A percentile compares a stretch with the other conserved stretches of the same genome.
These are phyloP conservation scores for Speleostelium caveatum DNA, from an alignment of 78 protist genomes.

Conservation along the genomic window DNA sequence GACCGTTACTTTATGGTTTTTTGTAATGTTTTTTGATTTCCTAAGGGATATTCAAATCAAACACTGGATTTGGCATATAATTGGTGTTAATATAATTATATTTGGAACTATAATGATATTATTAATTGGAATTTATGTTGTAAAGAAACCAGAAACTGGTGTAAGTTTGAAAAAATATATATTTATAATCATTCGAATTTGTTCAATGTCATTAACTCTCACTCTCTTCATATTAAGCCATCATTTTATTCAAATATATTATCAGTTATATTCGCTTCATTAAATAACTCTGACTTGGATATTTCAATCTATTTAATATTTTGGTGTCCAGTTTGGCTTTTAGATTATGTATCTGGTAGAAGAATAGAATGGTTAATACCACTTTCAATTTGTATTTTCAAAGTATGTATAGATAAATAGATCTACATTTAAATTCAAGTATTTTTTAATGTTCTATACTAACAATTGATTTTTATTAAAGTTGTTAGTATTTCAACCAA, in stretches of 20 bases:
- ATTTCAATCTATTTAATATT: slow-evolving; percentile 25
- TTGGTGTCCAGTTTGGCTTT: slow-evolving; percentile 73
- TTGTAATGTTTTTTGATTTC: slow-evolving; percentile 36
- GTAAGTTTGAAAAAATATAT: slow-evolving; percentile 3
- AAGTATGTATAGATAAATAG: too few species aligned
- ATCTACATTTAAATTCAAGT: too few species aligned
- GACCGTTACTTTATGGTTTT: slow-evolving; percentile 57
- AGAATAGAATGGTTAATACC: slow-evolving; percentile 72
- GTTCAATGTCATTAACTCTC: too few species aligned
- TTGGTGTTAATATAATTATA: slow-evolving; percentile 49
- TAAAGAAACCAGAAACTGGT: slow-evolving; percentile 73
- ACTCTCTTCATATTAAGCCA: slow-evolving; percentile 2
- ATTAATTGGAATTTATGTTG: slow-evolving; percentile 45
- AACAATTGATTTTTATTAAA: too few species aligned
- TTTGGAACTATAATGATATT: slow-evolving; percentile 61
- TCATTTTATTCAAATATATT: slow-evolving; percentile 18
- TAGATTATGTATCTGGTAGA: slow-evolving; percentile 48
- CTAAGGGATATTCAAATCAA: slow-evolving; percentile 18
- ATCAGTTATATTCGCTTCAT: slow-evolving; percentile 6
- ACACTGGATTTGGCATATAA: slow-evolving; percentile 35
- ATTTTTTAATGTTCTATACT: too few species aligned
- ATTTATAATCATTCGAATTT: too few species aligned
- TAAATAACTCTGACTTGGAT: slow-evolving; percentile 25
- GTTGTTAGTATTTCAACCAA: slow-evolving; percentile 14
- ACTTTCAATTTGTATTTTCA: slow-evolving; percentile 24